Evolutionary conservation across 331 rosid species (phyloP), one percentile per base, ranked within the genome.

Genomic region (Cucumis variabilis): DNA sequence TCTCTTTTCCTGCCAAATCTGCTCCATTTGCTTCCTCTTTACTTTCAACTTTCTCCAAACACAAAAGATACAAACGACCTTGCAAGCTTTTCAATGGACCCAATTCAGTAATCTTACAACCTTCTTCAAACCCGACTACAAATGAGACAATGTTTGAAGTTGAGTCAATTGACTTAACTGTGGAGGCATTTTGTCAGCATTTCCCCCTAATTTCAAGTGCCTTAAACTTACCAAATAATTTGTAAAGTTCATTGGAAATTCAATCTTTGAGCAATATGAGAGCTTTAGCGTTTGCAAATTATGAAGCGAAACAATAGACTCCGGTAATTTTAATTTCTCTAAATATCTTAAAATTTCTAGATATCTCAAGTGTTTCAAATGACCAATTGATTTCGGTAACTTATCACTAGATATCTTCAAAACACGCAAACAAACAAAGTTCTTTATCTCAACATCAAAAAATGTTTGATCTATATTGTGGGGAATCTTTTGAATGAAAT

Each of bases 211-310:
- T 5, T 24, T 0, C 72, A 67, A 67, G 25, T 67, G 72, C 12
- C 33, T 24, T 25, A 67, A 67, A 13, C 19, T 24, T 11, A 67
- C 9, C 72, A 25, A 4, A 3, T 67, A 4, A 3, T 67, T 16
- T 24, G 8, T 25, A 3, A 67, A 11, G 13, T 67, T 67, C 17
- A 24, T 13, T 5, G 72, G 30, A 66, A 66, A 6, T n/a, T 3
- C 13, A n/a, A 66, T 66, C 16, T 0, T 0, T 4, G 30, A 3
- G 3, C 2, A 33, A 33, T 3, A 0, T 23, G 0, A 0, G 1
- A 66, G 12, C 7, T 11, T 24, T 4, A 67, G 33, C 12, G 72
- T 67, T 13, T 67, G 76, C 76, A 70, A 70, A 70, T 70, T 70
- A 70, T 70, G 30, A 70, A 70, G 76, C 48, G 8, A 28, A 70